Conservation (phyloP, 768 basidiomycete species). For the Phaffia tasmanica region DNA sequence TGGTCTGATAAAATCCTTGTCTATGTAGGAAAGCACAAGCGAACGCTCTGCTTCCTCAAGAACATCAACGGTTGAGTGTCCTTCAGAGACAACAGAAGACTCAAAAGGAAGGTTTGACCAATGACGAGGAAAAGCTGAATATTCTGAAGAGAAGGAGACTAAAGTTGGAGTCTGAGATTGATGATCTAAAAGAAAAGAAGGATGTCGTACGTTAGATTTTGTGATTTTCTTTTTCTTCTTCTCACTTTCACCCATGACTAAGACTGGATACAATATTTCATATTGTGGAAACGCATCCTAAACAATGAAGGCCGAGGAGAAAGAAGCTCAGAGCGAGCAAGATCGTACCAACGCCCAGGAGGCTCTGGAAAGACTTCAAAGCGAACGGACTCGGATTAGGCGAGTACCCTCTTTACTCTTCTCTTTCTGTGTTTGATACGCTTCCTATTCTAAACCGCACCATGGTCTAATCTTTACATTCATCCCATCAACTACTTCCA, state of each 20-base stretch:
- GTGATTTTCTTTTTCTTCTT: conserved; percentile 8
- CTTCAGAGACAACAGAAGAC: conserved; percentile 75
- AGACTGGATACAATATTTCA: conserved; percentile 27
- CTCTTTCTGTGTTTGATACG: not conserved
- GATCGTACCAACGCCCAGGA: conserved; percentile 59
- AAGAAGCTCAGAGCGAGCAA: conserved; percentile 47
- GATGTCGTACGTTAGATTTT: conserved; percentile 45
- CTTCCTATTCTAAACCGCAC: not conserved
- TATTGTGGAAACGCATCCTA: conserved; percentile 15
- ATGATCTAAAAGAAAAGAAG: conserved; percentile 43
- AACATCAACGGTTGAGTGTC: conserved; percentile 74
- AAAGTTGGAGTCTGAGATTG: conserved; percentile 39
- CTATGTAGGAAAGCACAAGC: conserved; percentile 60
- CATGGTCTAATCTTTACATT: not conserved
- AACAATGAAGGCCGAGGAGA: conserved; percentile 49
- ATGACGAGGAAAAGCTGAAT: conserved; percentile 52
- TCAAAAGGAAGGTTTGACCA: conserved; percentile 17
- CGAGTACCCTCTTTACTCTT: conserved; percentile 38
- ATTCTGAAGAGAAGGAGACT: conserved; percentile 51
- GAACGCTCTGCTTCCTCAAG: conserved; percentile 66
- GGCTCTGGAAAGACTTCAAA: conserved; percentile 72
- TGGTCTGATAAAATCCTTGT: not conserved
- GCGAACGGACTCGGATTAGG: conserved; percentile 70
- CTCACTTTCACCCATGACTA: not conserved
- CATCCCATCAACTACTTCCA: not conserved